Conservation (phyloP, 768 basidiomycete species). For the Lactarius sp. region DNA sequence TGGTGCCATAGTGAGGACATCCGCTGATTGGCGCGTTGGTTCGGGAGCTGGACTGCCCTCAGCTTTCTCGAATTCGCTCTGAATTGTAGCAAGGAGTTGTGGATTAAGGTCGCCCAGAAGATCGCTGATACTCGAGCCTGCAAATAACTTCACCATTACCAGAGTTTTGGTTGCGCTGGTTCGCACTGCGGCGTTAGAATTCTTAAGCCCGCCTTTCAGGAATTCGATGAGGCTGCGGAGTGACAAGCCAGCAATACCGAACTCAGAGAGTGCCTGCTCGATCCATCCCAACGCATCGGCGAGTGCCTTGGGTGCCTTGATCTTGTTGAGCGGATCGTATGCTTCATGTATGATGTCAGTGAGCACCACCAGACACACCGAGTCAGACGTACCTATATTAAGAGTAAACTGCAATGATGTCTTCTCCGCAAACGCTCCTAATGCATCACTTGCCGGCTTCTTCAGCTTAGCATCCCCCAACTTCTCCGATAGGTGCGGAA, state of each 20-base stretch:
- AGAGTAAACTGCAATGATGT: conserved; percentile 93
- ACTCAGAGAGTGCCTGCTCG: conserved; percentile 79
- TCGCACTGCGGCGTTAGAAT: conserved; percentile 91
- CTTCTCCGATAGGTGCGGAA: conserved; percentile 86
- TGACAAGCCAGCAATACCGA: conserved; percentile 84
- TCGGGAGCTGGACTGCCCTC: conserved; percentile 72
- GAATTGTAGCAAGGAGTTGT: conserved; percentile 86
- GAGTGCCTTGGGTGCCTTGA: conserved; percentile 95
- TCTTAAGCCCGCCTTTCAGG: conserved; percentile 78
- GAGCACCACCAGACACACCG: conserved; percentile 15
- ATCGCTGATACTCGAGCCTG: conserved; percentile 87
- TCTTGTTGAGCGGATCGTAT: conserved; percentile 89
- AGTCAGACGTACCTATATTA: conserved; percentile 63
- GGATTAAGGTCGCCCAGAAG: conserved; percentile 93
- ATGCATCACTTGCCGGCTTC: conserved; percentile 88
- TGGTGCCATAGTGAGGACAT: conserved; percentile 52
- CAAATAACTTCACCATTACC: conserved; percentile 87
- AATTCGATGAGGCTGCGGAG: conserved; percentile 86
- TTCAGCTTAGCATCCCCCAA: conserved; percentile 95
- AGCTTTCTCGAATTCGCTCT: conserved; percentile 88
- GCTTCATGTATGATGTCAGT: conserved; percentile 43
- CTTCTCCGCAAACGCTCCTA: conserved; percentile 83
- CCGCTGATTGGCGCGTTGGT: conserved; percentile 71
- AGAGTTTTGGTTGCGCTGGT: conserved; percentile 90
- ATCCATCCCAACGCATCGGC: conserved; percentile 90